Percentiles rank a stretch among this genome's conserved stretches.
Evolutionary conservation across 2,329 filamentous ascomycete species (phyloP).

Genomic region (Neobulgaria alba): DNA sequence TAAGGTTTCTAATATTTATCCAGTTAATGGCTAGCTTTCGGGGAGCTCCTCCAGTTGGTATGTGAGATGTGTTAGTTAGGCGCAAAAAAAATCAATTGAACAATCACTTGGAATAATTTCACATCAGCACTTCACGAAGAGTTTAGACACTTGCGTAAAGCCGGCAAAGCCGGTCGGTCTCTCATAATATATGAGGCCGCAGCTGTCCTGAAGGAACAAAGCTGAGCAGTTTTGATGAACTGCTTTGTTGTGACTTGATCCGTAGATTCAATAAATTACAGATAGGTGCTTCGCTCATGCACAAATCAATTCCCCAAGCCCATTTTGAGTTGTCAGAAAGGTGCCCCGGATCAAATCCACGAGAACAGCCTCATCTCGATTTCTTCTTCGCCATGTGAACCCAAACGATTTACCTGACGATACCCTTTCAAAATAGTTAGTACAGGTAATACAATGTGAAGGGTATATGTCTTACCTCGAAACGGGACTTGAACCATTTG

Average conservation of each 20-base stretch:
- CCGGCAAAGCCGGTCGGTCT: conserved; percentile 64
- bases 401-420: conserved; percentile 92
- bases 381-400: not conserved
- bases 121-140: not conserved
- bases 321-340: conserved; percentile 12
- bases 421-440: conserved; percentile 54
- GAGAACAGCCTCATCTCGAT: not conserved
- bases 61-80: no score
- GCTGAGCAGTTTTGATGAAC: conserved; percentile 39
- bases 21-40: conserved; percentile 1
- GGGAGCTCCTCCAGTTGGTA: no score
- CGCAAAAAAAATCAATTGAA: no score
- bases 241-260: conserved; percentile 35
- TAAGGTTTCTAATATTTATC: not conserved
- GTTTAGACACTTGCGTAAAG: conserved; percentile 33
- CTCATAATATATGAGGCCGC: conserved; percentile 66
- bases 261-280: conserved; percentile 27
- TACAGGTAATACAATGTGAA: not conserved
- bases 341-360: not conserved
- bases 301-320: conserved; percentile 23
- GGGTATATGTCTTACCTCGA: conserved; percentile 18
- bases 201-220: conserved; percentile 47
- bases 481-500: conserved; percentile 80
- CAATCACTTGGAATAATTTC: not conserved
- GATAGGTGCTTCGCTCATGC: conserved; percentile 16